These are phyloP conservation scores for Lactarius hatsudake DNA, from an alignment of 768 basidiomycete genomes.

Conservation along the genomic window DNA sequence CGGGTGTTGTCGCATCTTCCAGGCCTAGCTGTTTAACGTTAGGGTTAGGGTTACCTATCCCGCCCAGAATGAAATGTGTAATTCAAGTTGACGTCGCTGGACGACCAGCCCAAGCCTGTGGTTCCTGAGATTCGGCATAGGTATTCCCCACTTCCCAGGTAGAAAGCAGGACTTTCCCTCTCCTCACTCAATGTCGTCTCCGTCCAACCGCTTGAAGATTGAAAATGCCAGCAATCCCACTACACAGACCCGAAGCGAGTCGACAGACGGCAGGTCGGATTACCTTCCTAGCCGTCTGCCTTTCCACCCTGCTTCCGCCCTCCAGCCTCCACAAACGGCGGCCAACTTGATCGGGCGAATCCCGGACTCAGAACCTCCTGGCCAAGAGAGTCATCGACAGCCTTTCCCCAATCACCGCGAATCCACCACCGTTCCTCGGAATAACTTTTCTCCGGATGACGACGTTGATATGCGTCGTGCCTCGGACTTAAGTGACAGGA, in stretches of 20 bases:
- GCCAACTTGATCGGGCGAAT: not conserved
- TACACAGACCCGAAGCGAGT: not conserved
- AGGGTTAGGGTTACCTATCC: slow-evolving; percentile 5
- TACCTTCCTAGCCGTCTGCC: not conserved
- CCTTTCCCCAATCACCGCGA: not conserved
- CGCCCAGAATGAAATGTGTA: slow-evolving; percentile 2
- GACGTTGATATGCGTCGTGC: slow-evolving; percentile 6
- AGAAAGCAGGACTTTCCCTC: slow-evolving; percentile 23
- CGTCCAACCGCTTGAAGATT: not conserved
- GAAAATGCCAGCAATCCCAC: not conserved
- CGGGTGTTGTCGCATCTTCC: no score
- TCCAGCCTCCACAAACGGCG: not conserved
- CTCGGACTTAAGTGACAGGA: slow-evolving; percentile 19
- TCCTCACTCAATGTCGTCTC: not conserved
- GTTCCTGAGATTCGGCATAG: not conserved
- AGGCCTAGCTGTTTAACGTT: not conserved
- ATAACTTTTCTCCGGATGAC: not conserved
- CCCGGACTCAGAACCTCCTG: not conserved
- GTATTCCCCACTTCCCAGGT: not conserved
- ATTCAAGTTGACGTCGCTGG: not conserved
- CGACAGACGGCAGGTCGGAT: not conserved
- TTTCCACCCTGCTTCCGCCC: not conserved
- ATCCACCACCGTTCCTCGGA: not conserved
- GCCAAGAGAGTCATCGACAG: not conserved
- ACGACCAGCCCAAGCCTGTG: not conserved